Evolutionary conservation across 177 flowering plant species (phyloP), one percentile per base, ranked within the genome.

Genomic region (Vitis hybrid): DNA sequence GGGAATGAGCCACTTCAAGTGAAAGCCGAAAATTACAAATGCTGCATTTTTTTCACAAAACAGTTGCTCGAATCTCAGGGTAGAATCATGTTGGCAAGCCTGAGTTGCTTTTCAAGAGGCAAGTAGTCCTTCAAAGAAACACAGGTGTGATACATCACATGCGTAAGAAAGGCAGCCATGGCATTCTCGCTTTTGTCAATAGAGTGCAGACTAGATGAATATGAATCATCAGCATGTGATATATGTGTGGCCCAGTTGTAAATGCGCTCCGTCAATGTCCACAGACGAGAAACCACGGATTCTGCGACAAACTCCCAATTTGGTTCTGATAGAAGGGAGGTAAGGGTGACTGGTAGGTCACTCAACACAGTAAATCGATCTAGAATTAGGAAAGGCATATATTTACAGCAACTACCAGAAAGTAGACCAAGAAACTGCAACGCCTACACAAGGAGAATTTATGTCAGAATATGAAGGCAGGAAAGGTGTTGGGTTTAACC

Each of bases 311-410:
- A 52, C 26, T 45, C 79, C 97, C 95, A 95, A 69, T 70, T 65
- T 49, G 83, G 79, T 34, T 84, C 82, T 19, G 84, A 80, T 30
- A 95, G 72, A 69, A 95, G 91, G 59, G 97, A 86, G 13, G 90
- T 64, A 2, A 95, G 87, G 45, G 97, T 89, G 54, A 87, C 84
- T 5, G 99, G 91, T 56, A 95, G 83, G 72, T 93, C 93, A 66
- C 80, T 83, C 78, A 93, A 70, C 57, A 91, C 95, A 17, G 78
- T 63, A 7, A n/a, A 18, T 61, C 58, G 79, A 71, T 91, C 92
- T 72, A 89, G 68, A 51, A 84, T 71, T 62, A 95, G 81, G 66
- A 93, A 75, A 11, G 97, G 92, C 93, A 89, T 89, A 63, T 91
- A 95, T 72, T 80, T 85, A 75, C 91, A 85, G 76, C 76, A 83